Conservation (phyloP, 768 basidiomycete species). For the Naganishia vaughanmartiniae region DNA sequence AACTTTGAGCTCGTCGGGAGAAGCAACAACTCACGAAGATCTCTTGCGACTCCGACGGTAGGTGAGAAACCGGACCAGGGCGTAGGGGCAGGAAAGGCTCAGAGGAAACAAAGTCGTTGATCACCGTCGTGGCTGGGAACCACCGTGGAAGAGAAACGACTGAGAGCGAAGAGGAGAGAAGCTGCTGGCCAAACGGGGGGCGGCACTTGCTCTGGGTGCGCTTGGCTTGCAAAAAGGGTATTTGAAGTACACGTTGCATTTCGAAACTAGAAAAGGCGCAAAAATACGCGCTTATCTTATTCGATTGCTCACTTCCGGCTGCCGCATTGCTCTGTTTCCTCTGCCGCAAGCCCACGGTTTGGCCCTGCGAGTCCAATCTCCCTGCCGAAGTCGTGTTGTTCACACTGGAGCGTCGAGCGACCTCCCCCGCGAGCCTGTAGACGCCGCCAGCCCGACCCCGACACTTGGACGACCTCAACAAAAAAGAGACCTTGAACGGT, state of each 20-base stretch:
- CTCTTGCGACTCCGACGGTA: conserved; percentile 18
- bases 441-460: conserved; percentile 17
- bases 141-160: not conserved
- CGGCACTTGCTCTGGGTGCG: not conserved
- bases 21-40: not conserved
- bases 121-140: not conserved
- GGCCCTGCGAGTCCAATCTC: not conserved
- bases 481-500: conserved; percentile 23
- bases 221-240: not conserved
- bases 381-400: conserved; percentile 4
- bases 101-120: conserved; percentile 2
- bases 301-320: not conserved
- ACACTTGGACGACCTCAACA: conserved; percentile 21
- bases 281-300: not conserved
- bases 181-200: not conserved
- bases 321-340: not conserved
- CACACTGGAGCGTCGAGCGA: not conserved
- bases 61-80: conserved; percentile 18
- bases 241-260: not conserved
- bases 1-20: not conserved
- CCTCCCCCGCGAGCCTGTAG: not conserved
- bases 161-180: too few species aligned
- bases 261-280: not conserved
- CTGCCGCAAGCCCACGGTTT: not conserved
- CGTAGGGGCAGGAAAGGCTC: not conserved